phyloP scores from a whole-genome alignment of 352 stramenopile species.

The Vaucheria bursata region DNA sequence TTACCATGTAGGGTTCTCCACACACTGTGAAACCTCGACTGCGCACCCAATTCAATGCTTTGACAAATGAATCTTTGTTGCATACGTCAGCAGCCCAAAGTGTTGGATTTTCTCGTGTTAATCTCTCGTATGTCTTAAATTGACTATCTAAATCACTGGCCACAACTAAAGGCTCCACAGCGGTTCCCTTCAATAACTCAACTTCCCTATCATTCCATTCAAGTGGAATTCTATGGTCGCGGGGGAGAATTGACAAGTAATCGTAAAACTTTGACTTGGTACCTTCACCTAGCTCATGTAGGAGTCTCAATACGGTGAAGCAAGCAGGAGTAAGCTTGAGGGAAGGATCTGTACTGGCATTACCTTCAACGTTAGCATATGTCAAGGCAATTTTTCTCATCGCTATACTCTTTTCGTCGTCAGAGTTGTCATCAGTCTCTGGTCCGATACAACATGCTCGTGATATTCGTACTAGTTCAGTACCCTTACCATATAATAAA shows the following conservation, averaged over 20 bases:
- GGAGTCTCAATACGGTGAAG: constrained; percentile 35
- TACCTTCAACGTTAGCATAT: no score
- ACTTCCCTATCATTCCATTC: constrained; percentile 33
- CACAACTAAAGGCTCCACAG: constrained; percentile 23
- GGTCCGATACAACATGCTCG: constrained; percentile 39
- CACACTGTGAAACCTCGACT: constrained; percentile 34
- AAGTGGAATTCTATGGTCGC: constrained; percentile 30
- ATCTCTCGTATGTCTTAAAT: constrained; percentile 20
- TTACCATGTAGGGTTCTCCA: constrained; percentile 38
- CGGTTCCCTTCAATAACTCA: constrained; percentile 23
- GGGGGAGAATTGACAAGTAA: constrained; percentile 34
- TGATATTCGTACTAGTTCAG: constrained; percentile 21
- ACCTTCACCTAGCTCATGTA: constrained; percentile 37
- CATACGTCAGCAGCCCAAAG: constrained; percentile 22
- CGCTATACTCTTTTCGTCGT: constrained; percentile 23
- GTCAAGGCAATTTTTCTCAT: constrained; percentile 17
- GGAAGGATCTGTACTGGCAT: background rate
- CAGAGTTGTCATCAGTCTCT: constrained; percentile 23
- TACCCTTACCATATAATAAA: no score
- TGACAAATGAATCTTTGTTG: constrained; percentile 23
- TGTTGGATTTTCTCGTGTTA: constrained; percentile 20
- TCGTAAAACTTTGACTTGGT: constrained; percentile 14
- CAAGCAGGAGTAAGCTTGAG: constrained; percentile 29
- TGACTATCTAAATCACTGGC: constrained; percentile 26
- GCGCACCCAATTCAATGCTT: constrained; percentile 39